Base-by-base conservation (phyloP, 257 asterid genomes). In the Sherardia arvensis region DNA sequence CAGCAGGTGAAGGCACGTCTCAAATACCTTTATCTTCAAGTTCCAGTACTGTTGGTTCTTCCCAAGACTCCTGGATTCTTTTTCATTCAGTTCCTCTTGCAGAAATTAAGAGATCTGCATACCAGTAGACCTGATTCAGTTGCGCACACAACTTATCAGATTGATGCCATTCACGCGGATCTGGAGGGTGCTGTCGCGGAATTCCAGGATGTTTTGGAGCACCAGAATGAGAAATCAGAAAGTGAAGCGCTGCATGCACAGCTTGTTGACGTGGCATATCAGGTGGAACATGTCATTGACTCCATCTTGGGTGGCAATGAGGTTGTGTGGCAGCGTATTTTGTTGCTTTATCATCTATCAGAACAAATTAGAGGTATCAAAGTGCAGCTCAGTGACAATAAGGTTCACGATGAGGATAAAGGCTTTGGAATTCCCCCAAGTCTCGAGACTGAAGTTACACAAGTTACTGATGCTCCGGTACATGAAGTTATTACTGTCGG, bases 281-380 rank as follows among this genome's bases (percentile, higher is more conserved):
- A 66, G 32, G 55, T 27, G 4, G 64, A 66, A 40, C 59, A 26
- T 66, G 49, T 30, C 5, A 18, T 66, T 7, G 57, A 56, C 55
- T 40, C 15, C 11, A 8, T 26, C 28, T 27, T n/a, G 30, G 48
- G 30, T 25, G 38, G 32, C 29, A 56, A 7, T 66, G 3, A 12
- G 47, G 43, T 29, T 18, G 55, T 26, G 30, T 43, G 29, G 67
- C 40, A 45, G 28, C 57, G 47, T 6, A 26, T 29, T 30, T 5
- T 47, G 0, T 45, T 43, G 67, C 29, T 63, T 2, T 63, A 27
- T 47, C n/a, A 45, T 26, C 58, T 63, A 18, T 18, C 49, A 4
- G 43, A 26, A 38, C 58, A 63, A 15, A 45, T 63, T 9, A 63
- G 58, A 63, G 17, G 0, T n/a, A n/a, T 32, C 15, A 33, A 7